phyloP scores from a whole-genome alignment of 495 filamentous ascomycete genomes.

The Talaromyces wortmannii region DNA sequence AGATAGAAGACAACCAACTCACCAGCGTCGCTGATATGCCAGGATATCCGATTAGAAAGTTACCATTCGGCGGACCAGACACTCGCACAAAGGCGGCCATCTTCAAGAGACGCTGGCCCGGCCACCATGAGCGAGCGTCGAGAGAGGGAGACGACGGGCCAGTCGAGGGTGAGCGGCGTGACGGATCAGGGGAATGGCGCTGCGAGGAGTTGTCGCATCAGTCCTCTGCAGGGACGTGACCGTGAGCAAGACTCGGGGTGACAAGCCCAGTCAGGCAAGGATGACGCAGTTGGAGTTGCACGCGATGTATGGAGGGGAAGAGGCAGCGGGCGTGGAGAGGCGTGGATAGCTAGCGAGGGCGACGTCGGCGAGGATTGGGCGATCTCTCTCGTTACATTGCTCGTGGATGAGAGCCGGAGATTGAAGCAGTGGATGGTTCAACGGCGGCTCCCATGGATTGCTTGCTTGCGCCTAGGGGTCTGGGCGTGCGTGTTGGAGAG shows the following conservation, averaged over 20 bases:
- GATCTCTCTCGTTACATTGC: too few relatives aligned
- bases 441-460: too few relatives aligned
- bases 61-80: conserved; percentile 94
- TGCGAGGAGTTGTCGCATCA: background rate
- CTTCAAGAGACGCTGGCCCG: conserved; percentile 31
- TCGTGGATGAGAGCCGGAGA: too few relatives aligned
- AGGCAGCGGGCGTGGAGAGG: background rate
- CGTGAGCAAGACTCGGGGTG: background rate
- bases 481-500: too few relatives aligned
- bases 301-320: background rate
- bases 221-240: background rate
- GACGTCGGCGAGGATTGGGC: background rate
- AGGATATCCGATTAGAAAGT: conserved; percentile 92
- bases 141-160: conserved; percentile 8
- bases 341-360: background rate
- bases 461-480: too few relatives aligned
- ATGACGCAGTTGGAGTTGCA: background rate
- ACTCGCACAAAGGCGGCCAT: conserved; percentile 94
- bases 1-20: conserved; percentile 23
- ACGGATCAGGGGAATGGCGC: background rate
- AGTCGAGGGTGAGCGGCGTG: background rate
- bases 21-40: conserved; percentile 97
- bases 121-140: conserved; percentile 39
- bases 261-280: background rate
- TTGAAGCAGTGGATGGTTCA: too few relatives aligned